Conservation (phyloP, 805 yeast species). For the Lachancea cidri region DNA sequence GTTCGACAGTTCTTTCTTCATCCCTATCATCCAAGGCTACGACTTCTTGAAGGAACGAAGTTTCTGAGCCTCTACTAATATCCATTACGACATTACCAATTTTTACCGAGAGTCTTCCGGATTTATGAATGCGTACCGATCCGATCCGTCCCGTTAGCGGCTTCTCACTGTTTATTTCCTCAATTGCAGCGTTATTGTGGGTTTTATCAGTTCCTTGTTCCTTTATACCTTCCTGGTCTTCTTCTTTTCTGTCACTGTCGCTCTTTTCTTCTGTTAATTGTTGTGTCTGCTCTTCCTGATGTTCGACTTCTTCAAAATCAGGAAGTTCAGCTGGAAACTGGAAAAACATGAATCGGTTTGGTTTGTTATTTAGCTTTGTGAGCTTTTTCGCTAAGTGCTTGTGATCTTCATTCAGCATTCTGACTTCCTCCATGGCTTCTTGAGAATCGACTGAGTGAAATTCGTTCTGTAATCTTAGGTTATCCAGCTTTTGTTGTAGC, state of each 20-base stretch:
- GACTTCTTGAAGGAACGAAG: constrained; percentile 69
- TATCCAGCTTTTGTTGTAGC: constrained; percentile 28
- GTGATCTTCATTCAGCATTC: constrained; percentile 37
- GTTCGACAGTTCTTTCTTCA: constrained; percentile 38
- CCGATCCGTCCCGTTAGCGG: constrained; percentile 59
- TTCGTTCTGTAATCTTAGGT: constrained; percentile 24
- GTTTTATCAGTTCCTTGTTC: constrained; percentile 10
- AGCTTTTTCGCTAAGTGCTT: constrained; percentile 31
- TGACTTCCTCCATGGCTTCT: constrained; percentile 36
- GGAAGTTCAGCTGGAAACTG: constrained; percentile 39
- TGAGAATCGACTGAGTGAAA: constrained; percentile 28
- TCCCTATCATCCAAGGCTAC: constrained; percentile 46
- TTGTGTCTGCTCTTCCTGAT: constrained; percentile 6
- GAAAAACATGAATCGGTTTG: constrained; percentile 33
- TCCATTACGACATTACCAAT: constrained; percentile 68
- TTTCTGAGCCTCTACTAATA: constrained; percentile 63
- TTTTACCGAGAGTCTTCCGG: constrained; percentile 74
- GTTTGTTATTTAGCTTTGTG: constrained; percentile 28
- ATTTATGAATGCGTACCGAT: constrained; percentile 65
- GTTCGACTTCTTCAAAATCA: constrained; percentile 22
- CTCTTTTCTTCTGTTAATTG: constrained; percentile 11
- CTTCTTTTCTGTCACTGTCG: constrained; percentile 11
- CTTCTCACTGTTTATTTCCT: constrained; percentile 9
- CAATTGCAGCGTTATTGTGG: constrained; percentile 1
- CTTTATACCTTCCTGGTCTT: constrained; percentile 11